Evolutionary conservation across 805 yeast species (phyloP).

Genomic region (Schwanniomyces polymorphus): DNA sequence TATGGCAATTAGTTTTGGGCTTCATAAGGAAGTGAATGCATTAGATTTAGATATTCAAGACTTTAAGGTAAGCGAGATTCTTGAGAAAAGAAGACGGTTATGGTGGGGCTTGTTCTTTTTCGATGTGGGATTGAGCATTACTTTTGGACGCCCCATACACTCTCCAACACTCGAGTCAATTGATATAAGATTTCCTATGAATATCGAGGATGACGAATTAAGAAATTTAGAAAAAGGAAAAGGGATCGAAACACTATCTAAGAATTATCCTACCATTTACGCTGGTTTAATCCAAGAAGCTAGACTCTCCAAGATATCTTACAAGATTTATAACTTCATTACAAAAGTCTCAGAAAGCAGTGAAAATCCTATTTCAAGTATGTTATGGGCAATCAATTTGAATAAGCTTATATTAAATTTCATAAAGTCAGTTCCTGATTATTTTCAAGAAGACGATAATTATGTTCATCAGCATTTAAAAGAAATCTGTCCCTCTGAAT

Average conservation of each 20-base stretch:
- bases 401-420: constrained; percentile 43
- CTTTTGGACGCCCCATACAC: constrained; percentile 64
- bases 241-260: constrained; percentile 4
- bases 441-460: constrained; percentile 43
- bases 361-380: background rate
- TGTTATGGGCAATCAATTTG: constrained; percentile 28
- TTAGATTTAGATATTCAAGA: background rate
- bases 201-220: constrained; percentile 47
- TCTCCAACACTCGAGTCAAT: constrained; percentile 47
- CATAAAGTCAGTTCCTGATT: constrained; percentile 43
- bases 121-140: constrained; percentile 63
- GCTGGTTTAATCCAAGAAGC: constrained; percentile 60
- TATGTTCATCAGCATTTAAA: constrained; percentile 16
- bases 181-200: constrained; percentile 51
- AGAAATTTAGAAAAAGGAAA: constrained; percentile 14
- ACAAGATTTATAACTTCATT: background rate
- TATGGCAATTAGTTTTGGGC: constrained; percentile 67
- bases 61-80: constrained; percentile 17
- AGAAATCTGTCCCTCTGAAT: constrained; percentile 15
- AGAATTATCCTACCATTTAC: constrained; percentile 51
- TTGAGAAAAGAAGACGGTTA: constrained; percentile 57
- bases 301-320: constrained; percentile 46
- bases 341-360: constrained; percentile 1
- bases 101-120: constrained; percentile 71
- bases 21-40: constrained; percentile 48